Evolutionary conservation across 2,329 filamentous ascomycete species (phyloP).

Genomic region (Microcyclosporella mali): DNA sequence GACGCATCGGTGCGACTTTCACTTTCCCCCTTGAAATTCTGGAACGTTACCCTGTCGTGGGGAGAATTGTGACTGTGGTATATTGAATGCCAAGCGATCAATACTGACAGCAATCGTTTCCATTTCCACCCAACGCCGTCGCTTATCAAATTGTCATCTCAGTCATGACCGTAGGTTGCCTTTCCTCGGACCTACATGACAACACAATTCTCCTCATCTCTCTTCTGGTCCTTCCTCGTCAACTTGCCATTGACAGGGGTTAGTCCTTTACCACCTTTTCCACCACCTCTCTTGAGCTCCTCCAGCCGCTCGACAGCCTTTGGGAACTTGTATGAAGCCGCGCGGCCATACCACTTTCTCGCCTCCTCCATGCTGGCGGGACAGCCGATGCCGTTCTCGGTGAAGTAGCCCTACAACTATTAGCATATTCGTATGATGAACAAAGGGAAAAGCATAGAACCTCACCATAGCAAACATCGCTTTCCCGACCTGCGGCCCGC

Average conservation of each 20-base stretch:
- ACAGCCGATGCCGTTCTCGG: slow-evolving; percentile 87
- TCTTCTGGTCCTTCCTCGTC: slow-evolving; percentile 72
- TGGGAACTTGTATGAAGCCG: slow-evolving; percentile 79
- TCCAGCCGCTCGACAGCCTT: slow-evolving; percentile 90
- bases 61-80: no score
- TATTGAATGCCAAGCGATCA: no score
- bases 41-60: no score
- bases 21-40: no score
- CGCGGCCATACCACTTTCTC: background rate
- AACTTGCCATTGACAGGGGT: slow-evolving; percentile 68
- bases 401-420: slow-evolving; percentile 66
- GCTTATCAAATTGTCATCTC: no score
- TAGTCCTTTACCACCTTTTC: slow-evolving; percentile 37
- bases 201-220: slow-evolving; percentile 81
- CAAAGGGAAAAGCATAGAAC: no score
- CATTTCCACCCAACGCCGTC: no score
- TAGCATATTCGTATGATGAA: no score
- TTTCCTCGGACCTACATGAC: slow-evolving; percentile 68
- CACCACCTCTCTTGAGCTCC: slow-evolving; percentile 69
- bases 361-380: slow-evolving; percentile 75
- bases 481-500: slow-evolving; percentile 67
- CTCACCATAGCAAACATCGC: slow-evolving; percentile 82
- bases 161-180: no score
- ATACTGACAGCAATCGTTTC: no score
- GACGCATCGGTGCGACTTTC: no score